These are phyloP conservation scores for Monilinia fructigena DNA, from an alignment of 2,329 filamentous ascomycete genomes.

Conservation along the genomic window DNA sequence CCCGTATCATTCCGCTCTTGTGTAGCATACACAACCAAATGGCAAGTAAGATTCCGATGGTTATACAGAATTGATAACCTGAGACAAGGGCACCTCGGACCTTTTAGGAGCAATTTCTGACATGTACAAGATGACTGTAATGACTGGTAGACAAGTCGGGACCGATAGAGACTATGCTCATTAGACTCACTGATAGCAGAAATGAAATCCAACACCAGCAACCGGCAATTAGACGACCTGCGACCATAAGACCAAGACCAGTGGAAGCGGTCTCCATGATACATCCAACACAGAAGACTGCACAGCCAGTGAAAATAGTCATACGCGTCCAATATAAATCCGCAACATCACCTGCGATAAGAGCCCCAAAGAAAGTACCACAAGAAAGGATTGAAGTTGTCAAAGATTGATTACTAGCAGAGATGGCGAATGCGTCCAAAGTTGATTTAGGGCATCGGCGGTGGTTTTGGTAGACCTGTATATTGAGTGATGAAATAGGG, in stretches of 20 bases:
- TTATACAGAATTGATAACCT: conserved; percentile 82
- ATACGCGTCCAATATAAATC: conserved; percentile 70
- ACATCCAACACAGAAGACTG: conserved; percentile 68
- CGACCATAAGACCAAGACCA: conserved; percentile 47
- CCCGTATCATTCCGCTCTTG: conserved; percentile 59
- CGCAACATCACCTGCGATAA: conserved; percentile 74
- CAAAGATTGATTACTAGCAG: conserved; percentile 54
- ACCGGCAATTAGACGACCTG: conserved; percentile 73
- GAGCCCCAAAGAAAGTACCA: conserved; percentile 77
- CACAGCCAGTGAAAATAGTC: conserved; percentile 59
- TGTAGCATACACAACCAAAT: conserved; percentile 73
- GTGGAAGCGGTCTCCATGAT: conserved; percentile 61
- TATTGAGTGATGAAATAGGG: conserved; percentile 32
- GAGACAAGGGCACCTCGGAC: conserved; percentile 76
- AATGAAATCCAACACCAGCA: conserved; percentile 77
- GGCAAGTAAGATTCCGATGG: conserved; percentile 73
- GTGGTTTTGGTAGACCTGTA: conserved; percentile 23
- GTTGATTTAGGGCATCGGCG: conserved; percentile 10
- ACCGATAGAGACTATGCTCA: conserved; percentile 52
- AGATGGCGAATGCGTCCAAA: conserved; percentile 39
- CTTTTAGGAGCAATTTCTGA: conserved; percentile 58
- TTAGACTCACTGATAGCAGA: conserved; percentile 58
- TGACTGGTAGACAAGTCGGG: conserved; percentile 54
- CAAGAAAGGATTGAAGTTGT: conserved; percentile 69
- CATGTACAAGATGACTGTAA: conserved; percentile 73